Evolutionary conservation across 2,329 filamentous ascomycete genomes (phyloP).

Genomic region (Trichoderma koningii): DNA sequence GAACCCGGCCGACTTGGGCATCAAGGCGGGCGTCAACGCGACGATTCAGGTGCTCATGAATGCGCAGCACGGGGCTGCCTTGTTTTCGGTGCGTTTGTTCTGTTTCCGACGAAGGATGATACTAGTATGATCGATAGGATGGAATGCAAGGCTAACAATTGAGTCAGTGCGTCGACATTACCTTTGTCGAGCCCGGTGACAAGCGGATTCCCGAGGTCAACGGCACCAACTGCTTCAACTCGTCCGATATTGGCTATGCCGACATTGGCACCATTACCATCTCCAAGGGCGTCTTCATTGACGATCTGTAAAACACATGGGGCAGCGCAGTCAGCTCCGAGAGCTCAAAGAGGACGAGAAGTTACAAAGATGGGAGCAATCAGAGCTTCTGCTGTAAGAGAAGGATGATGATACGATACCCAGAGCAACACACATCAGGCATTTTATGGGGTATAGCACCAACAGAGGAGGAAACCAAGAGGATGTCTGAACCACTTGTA

Average conservation of each 20-base stretch:
- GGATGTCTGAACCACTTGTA: slow-evolving; percentile 3
- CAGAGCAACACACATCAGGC: neutral
- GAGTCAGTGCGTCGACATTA: slow-evolving; percentile 86
- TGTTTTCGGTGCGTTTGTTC: slow-evolving; percentile 68
- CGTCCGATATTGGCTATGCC: slow-evolving; percentile 72
- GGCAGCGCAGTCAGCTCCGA: neutral
- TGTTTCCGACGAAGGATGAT: neutral
- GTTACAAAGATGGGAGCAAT: neutral
- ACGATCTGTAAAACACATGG: neutral
- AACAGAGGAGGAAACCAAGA: neutral
- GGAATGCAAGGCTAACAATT: neutral
- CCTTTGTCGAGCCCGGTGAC: slow-evolving; percentile 78
- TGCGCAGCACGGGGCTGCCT: slow-evolving; percentile 77
- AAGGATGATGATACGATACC: slow-evolving; percentile 14
- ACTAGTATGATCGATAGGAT: neutral
- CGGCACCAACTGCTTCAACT: slow-evolving; percentile 85
- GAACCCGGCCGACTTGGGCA: slow-evolving; percentile 56
- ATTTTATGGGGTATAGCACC: neutral
- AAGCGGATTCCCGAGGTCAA: slow-evolving; percentile 60
- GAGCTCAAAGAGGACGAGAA: neutral
- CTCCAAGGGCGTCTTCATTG: slow-evolving; percentile 5
- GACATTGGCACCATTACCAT: slow-evolving; percentile 71
- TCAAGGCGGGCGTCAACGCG: slow-evolving; percentile 78
- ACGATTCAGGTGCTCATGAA: slow-evolving; percentile 87
- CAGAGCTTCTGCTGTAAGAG: neutral